A percentile compares a stretch with the other conserved stretches of the same genome.
Conservation (phyloP, 1,284 basidiomycete genomes). For the Sphaerobolus stellatus region DNA sequence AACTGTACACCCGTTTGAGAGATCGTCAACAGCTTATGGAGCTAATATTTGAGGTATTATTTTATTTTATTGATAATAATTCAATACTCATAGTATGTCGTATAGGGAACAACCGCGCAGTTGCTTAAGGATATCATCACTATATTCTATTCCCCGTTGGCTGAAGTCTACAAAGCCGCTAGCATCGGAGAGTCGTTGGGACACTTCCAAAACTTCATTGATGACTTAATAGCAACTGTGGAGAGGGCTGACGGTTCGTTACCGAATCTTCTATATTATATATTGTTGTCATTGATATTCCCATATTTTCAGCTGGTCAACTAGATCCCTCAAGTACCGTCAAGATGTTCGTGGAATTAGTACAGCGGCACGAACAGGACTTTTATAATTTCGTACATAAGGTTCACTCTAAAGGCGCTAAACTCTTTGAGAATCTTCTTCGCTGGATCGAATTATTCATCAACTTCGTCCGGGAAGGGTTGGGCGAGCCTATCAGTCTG, state of each 20-base stretch:
- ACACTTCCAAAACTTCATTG: slow-evolving; percentile 93
- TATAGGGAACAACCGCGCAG: slow-evolving; percentile 89
- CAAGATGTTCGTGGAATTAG: slow-evolving; percentile 91
- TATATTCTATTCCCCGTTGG: slow-evolving; percentile 98
- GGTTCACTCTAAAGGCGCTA: slow-evolving; percentile 96
- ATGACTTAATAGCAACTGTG: slow-evolving; percentile 93
- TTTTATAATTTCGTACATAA: slow-evolving; percentile 99
- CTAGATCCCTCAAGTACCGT: slow-evolving; percentile 86
- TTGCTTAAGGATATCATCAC: slow-evolving; percentile 98
- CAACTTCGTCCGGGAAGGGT: slow-evolving; percentile 86
- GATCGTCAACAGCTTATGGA: slow-evolving; percentile 94
- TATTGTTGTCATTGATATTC: slow-evolving; percentile 3
- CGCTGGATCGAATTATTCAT: slow-evolving; percentile 96
- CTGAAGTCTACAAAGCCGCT: slow-evolving; percentile 96
- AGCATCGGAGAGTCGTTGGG: slow-evolving; percentile 93
- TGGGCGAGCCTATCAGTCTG: slow-evolving; percentile 72
- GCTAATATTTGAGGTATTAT: slow-evolving; percentile 87
- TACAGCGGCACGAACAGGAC: slow-evolving; percentile 90
- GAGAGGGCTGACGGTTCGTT: slow-evolving; percentile 78
- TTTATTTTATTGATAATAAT: no score
- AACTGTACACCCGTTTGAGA: slow-evolving; percentile 75
- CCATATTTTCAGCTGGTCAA: slow-evolving; percentile 60
- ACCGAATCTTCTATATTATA: slow-evolving; percentile 5
- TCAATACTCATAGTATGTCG: no score
- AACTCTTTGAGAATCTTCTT: slow-evolving; percentile 93